phyloP scores from a whole-genome alignment of 441 rosid species.

The Melastoma candidum region DNA sequence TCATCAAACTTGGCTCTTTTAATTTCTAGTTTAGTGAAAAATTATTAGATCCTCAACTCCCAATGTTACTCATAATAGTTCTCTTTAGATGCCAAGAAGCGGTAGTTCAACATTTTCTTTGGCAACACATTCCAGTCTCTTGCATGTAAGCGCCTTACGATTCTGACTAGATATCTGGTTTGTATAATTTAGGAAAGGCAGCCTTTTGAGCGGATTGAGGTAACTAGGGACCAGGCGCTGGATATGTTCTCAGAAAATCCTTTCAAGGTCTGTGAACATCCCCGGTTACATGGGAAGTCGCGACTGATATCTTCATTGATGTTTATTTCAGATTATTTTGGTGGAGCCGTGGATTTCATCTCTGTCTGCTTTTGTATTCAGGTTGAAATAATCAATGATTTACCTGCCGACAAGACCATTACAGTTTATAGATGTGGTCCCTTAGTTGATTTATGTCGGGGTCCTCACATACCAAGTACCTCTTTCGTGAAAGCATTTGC shows the following conservation, averaged over 20 bases:
- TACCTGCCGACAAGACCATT: conserved; percentile 82
- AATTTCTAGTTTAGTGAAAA: too few species aligned
- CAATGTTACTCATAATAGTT: too few species aligned
- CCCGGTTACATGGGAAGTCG: neutral
- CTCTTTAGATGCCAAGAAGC: too few species aligned
- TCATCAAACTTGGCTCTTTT: too few species aligned
- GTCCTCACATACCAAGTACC: conserved; percentile 98
- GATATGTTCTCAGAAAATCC: conserved; percentile 83
- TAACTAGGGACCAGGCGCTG: conserved; percentile 78
- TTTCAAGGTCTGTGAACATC: conserved; percentile 57
- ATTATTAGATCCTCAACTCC: too few species aligned
- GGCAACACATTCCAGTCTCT: neutral
- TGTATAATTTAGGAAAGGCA: conserved; percentile 57
- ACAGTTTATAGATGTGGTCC: conserved; percentile 98
- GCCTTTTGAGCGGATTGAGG: conserved; percentile 97
- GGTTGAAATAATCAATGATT: conserved; percentile 85
- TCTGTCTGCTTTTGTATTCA: conserved; percentile 22
- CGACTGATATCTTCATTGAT: neutral
- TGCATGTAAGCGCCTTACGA: neutral
- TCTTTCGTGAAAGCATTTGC: conserved; percentile 91
- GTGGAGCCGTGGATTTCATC: conserved; percentile 9
- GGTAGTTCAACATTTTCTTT: too few species aligned
- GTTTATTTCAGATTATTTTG: neutral
- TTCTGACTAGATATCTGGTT: neutral
- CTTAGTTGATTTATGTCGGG: conserved; percentile 91